phyloP scores from a whole-genome alignment of 192 early-diverging fungal genomes.

The Podochytrium sp. region DNA sequence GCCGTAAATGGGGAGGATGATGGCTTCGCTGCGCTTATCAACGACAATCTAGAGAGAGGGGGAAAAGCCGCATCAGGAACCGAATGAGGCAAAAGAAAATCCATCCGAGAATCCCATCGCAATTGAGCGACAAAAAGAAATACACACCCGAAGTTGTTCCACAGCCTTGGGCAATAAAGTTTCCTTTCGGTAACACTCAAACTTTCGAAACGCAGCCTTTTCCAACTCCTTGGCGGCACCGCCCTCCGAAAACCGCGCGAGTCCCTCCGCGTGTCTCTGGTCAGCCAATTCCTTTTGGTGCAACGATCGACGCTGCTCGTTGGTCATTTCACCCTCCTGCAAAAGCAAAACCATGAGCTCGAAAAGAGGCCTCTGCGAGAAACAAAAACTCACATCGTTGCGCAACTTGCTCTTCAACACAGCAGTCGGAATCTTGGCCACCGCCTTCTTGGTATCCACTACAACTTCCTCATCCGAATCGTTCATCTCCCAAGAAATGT shows the following conservation, averaged over 20 bases:
- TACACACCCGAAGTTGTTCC: slow-evolving; percentile 64
- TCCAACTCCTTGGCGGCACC: slow-evolving; percentile 63
- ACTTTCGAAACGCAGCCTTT: slow-evolving; percentile 79
- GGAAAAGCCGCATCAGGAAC: slow-evolving; percentile 12
- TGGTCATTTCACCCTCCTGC: slow-evolving; percentile 73
- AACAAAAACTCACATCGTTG: slow-evolving; percentile 22
- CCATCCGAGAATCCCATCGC: background rate
- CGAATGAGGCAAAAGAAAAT: background rate
- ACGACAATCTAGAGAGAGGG: slow-evolving; percentile 75
- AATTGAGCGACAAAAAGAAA: background rate
- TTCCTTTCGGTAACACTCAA: slow-evolving; percentile 96
- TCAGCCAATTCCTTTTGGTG: slow-evolving; percentile 89
- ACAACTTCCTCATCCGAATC: slow-evolving; percentile 43
- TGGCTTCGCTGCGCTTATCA: slow-evolving; percentile 81
- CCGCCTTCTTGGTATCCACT: slow-evolving; percentile 23
- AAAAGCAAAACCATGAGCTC: slow-evolving; percentile 4
- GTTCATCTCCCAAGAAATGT: slow-evolving; percentile 54
- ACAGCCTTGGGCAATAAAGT: slow-evolving; percentile 81
- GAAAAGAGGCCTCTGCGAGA: background rate
- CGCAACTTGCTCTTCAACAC: slow-evolving; percentile 40
- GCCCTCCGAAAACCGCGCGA: slow-evolving; percentile 75
- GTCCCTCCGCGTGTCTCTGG: slow-evolving; percentile 76
- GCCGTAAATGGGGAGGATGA: slow-evolving; percentile 94
- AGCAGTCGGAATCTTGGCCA: slow-evolving; percentile 29
- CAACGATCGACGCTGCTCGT: slow-evolving; percentile 73